Percentiles rank a stretch among this genome's conserved stretches.
phyloP scores from a whole-genome alignment of 2,329 filamentous ascomycete species.

The Bipolaris zeicola region DNA sequence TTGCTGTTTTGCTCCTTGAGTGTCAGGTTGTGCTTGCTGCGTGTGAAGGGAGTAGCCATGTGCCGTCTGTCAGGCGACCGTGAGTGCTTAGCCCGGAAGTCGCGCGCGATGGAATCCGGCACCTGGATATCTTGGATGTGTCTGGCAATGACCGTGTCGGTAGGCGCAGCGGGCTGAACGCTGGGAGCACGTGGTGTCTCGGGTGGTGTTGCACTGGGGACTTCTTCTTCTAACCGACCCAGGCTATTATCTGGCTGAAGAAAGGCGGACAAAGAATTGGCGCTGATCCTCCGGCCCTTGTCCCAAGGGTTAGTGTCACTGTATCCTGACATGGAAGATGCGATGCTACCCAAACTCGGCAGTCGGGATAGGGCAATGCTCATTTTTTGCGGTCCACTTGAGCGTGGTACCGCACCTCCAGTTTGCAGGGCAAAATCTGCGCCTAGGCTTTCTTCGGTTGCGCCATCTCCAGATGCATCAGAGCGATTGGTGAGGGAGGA shows the following conservation, averaged over 20 bases:
- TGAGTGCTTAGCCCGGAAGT: conserved; percentile 79
- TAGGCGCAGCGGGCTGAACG: conserved; percentile 64
- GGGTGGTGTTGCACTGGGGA: conserved; percentile 55
- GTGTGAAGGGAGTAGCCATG: conserved; percentile 46
- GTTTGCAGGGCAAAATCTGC: conserved; percentile 83
- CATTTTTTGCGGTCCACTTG: conserved; percentile 47
- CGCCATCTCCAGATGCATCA: conserved; percentile 62
- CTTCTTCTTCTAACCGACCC: conserved; percentile 66
- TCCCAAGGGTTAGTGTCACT: conserved; percentile 53
- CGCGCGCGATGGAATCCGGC: conserved; percentile 82
- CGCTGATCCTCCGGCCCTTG: conserved; percentile 50
- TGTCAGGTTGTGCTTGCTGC: conserved; percentile 65
- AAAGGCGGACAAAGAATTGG: conserved; percentile 41
- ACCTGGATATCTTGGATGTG: conserved; percentile 91
- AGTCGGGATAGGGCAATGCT: conserved; percentile 71
- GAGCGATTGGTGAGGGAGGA: conserved; percentile 62
- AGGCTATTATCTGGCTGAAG: conserved; percentile 54
- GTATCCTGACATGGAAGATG: conserved; percentile 69
- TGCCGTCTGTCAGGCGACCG: conserved; percentile 65
- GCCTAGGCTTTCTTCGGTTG: conserved; percentile 76
- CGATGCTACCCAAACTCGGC: conserved; percentile 88
- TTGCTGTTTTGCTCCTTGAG: conserved; percentile 97
- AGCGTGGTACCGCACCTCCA: conserved; percentile 70
- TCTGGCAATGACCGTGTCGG: conserved; percentile 85
- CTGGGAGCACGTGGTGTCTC: conserved; percentile 71